phyloP scores from a whole-genome alignment of 2,329 filamentous ascomycete genomes.

The Didymella glomerata region DNA sequence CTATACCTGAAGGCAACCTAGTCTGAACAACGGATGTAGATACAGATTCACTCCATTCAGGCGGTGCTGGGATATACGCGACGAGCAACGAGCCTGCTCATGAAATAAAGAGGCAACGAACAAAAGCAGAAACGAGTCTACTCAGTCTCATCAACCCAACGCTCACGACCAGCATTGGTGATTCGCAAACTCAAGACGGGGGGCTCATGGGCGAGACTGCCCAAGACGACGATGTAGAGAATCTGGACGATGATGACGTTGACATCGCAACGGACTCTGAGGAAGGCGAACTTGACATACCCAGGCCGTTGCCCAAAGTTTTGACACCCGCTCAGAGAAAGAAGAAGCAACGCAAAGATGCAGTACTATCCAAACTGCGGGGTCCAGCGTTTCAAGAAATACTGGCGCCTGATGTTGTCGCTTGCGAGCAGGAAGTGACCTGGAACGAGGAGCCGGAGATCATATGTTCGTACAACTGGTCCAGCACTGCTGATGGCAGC shows the following conservation, averaged over 20 bases:
- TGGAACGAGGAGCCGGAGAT: conserved; percentile 41
- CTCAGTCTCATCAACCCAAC: conserved; percentile 21
- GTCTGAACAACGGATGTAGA: conserved; percentile 6
- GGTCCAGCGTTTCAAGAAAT: conserved; percentile 32
- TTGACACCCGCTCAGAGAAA: conserved; percentile 27
- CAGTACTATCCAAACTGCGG: conserved; percentile 25
- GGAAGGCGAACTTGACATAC: conserved; percentile 14
- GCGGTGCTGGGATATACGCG: neutral
- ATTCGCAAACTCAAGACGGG: neutral
- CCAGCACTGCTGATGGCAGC: conserved; percentile 27
- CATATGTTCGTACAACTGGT: conserved; percentile 44
- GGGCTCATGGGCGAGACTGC: neutral
- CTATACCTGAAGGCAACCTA: neutral
- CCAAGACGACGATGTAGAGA: neutral
- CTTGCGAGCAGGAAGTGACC: conserved; percentile 24
- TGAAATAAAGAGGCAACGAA: conserved; percentile 15
- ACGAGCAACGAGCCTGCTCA: neutral
- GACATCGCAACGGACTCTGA: conserved; percentile 21
- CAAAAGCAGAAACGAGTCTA: conserved; percentile 18
- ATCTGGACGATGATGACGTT: conserved; percentile 11
- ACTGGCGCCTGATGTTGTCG: conserved; percentile 19
- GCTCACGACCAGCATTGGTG: conserved; percentile 3
- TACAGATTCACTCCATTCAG: neutral
- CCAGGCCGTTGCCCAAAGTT: conserved; percentile 13
- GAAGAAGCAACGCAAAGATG: conserved; percentile 26